Evolutionary conservation across 192 early-diverging fungal species (phyloP).

Genomic region (Coemansia sp.): DNA sequence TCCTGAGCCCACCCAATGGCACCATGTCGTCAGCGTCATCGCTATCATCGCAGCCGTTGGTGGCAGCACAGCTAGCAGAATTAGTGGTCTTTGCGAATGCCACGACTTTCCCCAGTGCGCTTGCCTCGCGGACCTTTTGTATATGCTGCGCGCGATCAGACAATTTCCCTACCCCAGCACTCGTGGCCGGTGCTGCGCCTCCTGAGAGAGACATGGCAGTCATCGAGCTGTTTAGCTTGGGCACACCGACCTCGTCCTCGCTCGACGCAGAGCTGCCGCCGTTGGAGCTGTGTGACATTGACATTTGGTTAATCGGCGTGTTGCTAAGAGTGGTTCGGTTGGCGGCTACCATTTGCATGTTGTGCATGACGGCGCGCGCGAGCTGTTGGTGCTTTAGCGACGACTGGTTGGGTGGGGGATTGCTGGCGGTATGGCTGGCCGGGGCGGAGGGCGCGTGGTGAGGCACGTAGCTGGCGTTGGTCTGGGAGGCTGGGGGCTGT

Average conservation of each 20-base stretch:
- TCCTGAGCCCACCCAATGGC: slow-evolving; percentile 39
- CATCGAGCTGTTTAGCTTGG: slow-evolving; percentile 29
- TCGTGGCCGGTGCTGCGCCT: not conserved
- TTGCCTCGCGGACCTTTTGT: slow-evolving; percentile 47
- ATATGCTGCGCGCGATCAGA: slow-evolving; percentile 41
- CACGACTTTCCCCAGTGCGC: slow-evolving; percentile 26
- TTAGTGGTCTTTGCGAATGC: slow-evolving; percentile 10
- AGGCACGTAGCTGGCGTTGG: not conserved
- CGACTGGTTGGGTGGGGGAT: not conserved
- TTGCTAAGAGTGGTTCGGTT: not conserved
- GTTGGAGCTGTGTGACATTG: slow-evolving; percentile 24
- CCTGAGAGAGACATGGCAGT: slow-evolving; percentile 31
- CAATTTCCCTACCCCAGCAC: slow-evolving; percentile 3
- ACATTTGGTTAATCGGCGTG: not conserved
- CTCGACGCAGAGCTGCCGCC: slow-evolving; percentile 27
- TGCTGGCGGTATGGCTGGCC: not conserved
- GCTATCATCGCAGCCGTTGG: not conserved
- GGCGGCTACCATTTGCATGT: not conserved
- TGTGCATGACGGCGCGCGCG: not conserved
- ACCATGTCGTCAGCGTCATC: slow-evolving; percentile 36
- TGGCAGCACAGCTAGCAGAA: not conserved
- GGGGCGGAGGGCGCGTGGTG: not conserved
- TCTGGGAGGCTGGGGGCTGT: not conserved
- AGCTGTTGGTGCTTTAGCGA: slow-evolving; percentile 1
- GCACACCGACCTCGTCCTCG: slow-evolving; percentile 27